Conservation (phyloP, 2,329 filamentous ascomycete species). For the Epichloe gansuensis region DNA sequence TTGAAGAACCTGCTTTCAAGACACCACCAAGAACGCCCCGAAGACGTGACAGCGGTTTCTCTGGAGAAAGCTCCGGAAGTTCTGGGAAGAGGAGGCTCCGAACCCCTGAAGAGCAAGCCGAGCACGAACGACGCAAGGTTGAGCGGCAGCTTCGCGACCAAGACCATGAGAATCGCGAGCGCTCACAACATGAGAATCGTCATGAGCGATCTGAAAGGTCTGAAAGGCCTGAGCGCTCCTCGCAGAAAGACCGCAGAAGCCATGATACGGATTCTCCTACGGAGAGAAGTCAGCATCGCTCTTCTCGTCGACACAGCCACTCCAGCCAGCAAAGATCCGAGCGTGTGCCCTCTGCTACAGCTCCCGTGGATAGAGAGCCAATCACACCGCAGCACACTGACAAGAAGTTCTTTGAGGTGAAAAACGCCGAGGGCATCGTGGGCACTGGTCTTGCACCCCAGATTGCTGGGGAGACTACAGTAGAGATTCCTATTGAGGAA, state of each 20-base stretch:
- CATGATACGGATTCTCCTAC: conserved; percentile 23
- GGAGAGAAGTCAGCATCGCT: conserved; percentile 21
- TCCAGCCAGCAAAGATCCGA: conserved; percentile 21
- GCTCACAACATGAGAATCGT: conserved; percentile 12
- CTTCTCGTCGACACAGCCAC: conserved; percentile 29
- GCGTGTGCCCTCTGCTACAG: conserved; percentile 15
- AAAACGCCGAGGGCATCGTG: conserved; percentile 23
- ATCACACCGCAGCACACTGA: conserved; percentile 10
- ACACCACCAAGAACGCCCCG: conserved; percentile 27
- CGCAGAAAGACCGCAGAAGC: conserved; percentile 12
- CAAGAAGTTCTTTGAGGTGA: conserved; percentile 31
- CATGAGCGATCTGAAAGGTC: conserved; percentile 9
- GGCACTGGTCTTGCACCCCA: conserved; percentile 13
- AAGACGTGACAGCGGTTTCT: conserved; percentile 33
- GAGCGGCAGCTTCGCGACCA: conserved; percentile 26
- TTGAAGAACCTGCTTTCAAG: conserved; percentile 20
- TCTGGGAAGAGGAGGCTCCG: conserved; percentile 22
- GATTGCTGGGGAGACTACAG: conserved; percentile 11
- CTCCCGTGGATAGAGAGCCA: conserved; percentile 14
- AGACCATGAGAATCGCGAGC: conserved; percentile 16
- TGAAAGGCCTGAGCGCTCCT: conserved; percentile 6
- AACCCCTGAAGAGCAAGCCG: conserved; percentile 36
- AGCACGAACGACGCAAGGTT: conserved; percentile 35
- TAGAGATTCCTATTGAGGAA: conserved; percentile 1
- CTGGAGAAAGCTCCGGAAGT: conserved; percentile 26